phyloP scores from a whole-genome alignment of 2,329 filamentous ascomycete species.

The Fusarium subglutinans region DNA sequence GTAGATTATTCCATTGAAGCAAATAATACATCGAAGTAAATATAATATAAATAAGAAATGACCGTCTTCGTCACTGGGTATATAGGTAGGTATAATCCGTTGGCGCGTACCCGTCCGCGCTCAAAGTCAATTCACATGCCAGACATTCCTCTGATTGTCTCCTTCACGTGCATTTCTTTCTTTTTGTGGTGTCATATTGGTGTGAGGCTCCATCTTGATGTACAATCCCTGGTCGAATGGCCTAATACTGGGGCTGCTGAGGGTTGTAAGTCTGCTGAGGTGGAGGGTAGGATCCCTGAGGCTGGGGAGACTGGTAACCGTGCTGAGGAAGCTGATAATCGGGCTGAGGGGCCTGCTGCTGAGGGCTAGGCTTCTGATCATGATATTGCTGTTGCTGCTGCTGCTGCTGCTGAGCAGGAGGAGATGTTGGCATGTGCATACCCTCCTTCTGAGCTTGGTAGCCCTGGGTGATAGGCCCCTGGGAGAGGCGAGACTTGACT shows the following conservation, averaged over 20 bases:
- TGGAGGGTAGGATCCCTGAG: slow-evolving; percentile 34
- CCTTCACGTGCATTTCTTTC: background rate
- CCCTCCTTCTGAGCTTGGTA: slow-evolving; percentile 51
- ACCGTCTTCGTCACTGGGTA: slow-evolving; percentile 38
- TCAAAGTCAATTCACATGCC: slow-evolving; percentile 3
- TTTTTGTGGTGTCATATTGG: slow-evolving; percentile 9
- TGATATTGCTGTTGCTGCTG: slow-evolving; percentile 2
- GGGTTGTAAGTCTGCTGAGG: slow-evolving; percentile 40
- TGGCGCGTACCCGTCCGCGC: slow-evolving; percentile 25
- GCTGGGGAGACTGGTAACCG: slow-evolving; percentile 34
- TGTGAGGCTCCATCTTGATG: background rate
- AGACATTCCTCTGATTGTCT: background rate
- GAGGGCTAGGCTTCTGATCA: slow-evolving; percentile 13
- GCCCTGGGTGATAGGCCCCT: slow-evolving; percentile 44
- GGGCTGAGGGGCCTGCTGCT: slow-evolving; percentile 25
- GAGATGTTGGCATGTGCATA: slow-evolving; percentile 48
- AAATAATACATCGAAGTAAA: background rate
- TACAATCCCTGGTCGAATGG: background rate
- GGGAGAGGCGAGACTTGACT: slow-evolving; percentile 46
- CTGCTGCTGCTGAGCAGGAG: slow-evolving; percentile 16
- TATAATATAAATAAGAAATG: slow-evolving; percentile 17
- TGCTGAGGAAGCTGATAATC: slow-evolving; percentile 33
- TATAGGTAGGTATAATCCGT: slow-evolving; percentile 43
- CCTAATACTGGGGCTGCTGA: slow-evolving; percentile 40
- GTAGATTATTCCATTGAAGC: background rate